Conservation (phyloP, 352 stramenopile species). For the Nothophytophthora sp. region DNA sequence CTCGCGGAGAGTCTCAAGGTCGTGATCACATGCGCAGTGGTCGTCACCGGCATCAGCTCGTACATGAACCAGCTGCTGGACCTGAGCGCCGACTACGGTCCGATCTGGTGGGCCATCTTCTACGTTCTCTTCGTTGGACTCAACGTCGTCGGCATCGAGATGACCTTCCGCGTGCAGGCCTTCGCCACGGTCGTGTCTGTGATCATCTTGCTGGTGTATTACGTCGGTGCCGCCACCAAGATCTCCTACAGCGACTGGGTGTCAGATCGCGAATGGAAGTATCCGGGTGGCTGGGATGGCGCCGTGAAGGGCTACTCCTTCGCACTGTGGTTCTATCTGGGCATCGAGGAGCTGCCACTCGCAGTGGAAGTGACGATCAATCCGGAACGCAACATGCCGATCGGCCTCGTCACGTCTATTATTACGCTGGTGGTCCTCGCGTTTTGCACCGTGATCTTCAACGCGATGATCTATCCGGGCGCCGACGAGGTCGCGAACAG, state of each 20-base stretch:
- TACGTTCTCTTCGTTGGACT: slow-evolving; percentile 64
- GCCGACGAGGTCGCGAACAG: slow-evolving; percentile 43
- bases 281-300: slow-evolving; percentile 43
- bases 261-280: slow-evolving; percentile 43
- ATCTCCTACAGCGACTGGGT: slow-evolving; percentile 65
- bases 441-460: slow-evolving; percentile 66
- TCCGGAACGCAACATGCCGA: slow-evolving; percentile 61
- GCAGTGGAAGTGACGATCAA: slow-evolving; percentile 71
- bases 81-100: slow-evolving; percentile 37
- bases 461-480: slow-evolving; percentile 63
- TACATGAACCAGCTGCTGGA: slow-evolving; percentile 64
- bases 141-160: slow-evolving; percentile 60
- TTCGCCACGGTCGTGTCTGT: slow-evolving; percentile 58
- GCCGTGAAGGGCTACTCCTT: slow-evolving; percentile 64
- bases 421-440: slow-evolving; percentile 46
- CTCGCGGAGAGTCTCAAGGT: slow-evolving; percentile 74
- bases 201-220: slow-evolving; percentile 64
- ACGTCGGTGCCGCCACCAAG: slow-evolving; percentile 55
- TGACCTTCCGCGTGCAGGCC: slow-evolving; percentile 69
- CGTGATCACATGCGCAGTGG: slow-evolving; percentile 57
- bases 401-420: slow-evolving; percentile 60
- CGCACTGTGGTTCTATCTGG: slow-evolving; percentile 72
- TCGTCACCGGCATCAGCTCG: slow-evolving; percentile 65
- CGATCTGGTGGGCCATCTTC: slow-evolving; percentile 63
- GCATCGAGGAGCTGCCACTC: slow-evolving; percentile 67